Evolutionary conservation across 2,329 filamentous ascomycete genomes (phyloP), one percentile per base, ranked within the genome.

Genomic region (Phyllosticta capitalensis): DNA sequence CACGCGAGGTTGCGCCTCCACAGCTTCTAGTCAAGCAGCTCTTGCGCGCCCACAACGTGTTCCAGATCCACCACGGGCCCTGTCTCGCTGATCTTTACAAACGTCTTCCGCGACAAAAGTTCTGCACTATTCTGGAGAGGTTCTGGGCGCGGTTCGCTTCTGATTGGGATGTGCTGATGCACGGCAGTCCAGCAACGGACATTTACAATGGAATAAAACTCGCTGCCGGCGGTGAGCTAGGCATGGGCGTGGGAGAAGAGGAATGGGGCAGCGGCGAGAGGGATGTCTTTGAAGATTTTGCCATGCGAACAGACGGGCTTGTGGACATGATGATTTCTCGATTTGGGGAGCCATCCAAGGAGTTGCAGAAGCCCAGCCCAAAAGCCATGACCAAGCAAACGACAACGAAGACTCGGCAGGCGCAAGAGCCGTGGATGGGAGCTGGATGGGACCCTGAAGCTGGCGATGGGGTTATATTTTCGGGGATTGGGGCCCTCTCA

Each of bases 241-340:
- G 94, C 17, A 83, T 96, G 52, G 94, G 94, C 0, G 94, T 97
- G 1, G 94, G 94, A 19, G 94, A 97, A 71, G 94, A 97, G 75
- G 90, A 96, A 59, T 87, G 91, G 71, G 92, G 92, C 4, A 96
- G 92, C 69, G 91, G 91, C 30, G 92, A 97, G 75, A 81, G 92
- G 66, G 92, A 95, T 66, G 92, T 97, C 0, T 78, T 99, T 1
- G 92, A 97, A 72, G 90, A 90, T n/a, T 84, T 96, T 63, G 84
- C 90, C 1, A 81, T 80, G 9, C 81, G 89, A 59, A 89, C 90
- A 22, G 87, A 94, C 56, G 94, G 94, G 0, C 79, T 99, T 48
- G 82, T 95, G 5, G 94, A 99, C 72, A 73, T 97, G 54, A 79
- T 96, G 50, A 91, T 96, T 2, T 91, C 89, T 51, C 86, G 88